phyloP scores from a whole-genome alignment of 345 rosid genomes.

The Aurinia saxatilis region DNA sequence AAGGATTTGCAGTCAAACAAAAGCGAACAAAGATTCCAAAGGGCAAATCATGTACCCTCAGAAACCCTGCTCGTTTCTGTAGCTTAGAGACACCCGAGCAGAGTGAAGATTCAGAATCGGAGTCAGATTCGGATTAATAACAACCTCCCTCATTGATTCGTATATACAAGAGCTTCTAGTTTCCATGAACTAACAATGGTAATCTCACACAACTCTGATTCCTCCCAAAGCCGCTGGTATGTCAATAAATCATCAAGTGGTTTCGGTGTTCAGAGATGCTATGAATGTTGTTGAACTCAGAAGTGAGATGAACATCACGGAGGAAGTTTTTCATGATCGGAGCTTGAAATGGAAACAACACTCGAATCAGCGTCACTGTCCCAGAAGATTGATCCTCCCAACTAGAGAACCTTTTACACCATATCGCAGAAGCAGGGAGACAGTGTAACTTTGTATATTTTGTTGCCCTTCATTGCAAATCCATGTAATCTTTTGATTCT shows the following conservation, averaged over 20 bases:
- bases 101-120: constrained; percentile 53
- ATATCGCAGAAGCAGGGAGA: background rate
- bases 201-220: constrained; percentile 53
- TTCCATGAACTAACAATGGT: constrained; percentile 19
- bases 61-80: constrained; percentile 41
- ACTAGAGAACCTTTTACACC: too few relatives aligned
- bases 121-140: constrained; percentile 8
- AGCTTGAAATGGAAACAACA: constrained; percentile 30
- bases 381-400: background rate
- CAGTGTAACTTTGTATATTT: background rate
- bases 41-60: constrained; percentile 29
- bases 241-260: constrained; percentile 9
- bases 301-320: constrained; percentile 42
- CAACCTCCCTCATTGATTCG: background rate
- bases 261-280: background rate
- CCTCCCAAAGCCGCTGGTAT: constrained; percentile 50
- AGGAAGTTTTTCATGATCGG: constrained; percentile 45
- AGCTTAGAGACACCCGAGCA: constrained; percentile 38
- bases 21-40: constrained; percentile 43
- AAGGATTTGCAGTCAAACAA: constrained; percentile 44
- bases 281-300: constrained; percentile 29
- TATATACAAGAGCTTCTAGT: background rate
- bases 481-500: background rate
- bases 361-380: background rate
- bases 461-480: background rate